A percentile compares a stretch with the other conserved stretches of the same genome.
phyloP scores from a whole-genome alignment of 1,284 basidiomycete species.

The Cystobasidium sp. region DNA sequence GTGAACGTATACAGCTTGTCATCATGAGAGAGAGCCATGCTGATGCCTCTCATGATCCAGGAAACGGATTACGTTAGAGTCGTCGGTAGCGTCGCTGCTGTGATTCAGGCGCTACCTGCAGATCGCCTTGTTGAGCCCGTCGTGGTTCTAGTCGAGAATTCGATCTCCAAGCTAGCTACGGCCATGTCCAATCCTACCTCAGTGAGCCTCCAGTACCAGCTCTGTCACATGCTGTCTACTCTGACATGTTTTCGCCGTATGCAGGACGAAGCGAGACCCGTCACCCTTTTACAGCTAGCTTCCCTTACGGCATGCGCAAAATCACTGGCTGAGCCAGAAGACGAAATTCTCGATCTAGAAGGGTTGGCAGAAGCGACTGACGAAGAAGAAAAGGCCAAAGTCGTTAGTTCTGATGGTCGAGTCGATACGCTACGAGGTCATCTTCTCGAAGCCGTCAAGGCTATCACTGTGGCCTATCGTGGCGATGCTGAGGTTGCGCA shows the following conservation, averaged over 20 bases:
- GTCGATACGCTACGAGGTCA: conserved; percentile 44
- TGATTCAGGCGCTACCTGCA: conserved; percentile 52
- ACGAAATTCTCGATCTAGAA: conserved; percentile 52
- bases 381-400: conserved; percentile 35
- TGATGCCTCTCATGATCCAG: conserved; percentile 14
- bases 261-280: conserved; percentile 44
- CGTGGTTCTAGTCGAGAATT: conserved; percentile 43
- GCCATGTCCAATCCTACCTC: conserved; percentile 21
- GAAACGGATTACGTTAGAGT: conserved; percentile 52
- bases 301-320: conserved; percentile 51
- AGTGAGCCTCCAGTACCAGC: neutral
- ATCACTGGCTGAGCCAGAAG: conserved; percentile 53
- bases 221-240: neutral
- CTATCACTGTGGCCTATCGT: conserved; percentile 43
- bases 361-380: conserved; percentile 47
- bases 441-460: conserved; percentile 47
- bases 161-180: conserved; percentile 10
- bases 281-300: conserved; percentile 49
- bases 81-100: conserved; percentile 52
- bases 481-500: conserved; percentile 49
- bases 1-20: neutral
- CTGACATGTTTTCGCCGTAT: neutral
- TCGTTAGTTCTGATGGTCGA: conserved; percentile 39
- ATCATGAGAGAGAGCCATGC: neutral
- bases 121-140: conserved; percentile 45